Evolutionary conservation across 768 basidiomycete species (phyloP).

Genomic region (Rhodotorula sphaerocarpa): DNA sequence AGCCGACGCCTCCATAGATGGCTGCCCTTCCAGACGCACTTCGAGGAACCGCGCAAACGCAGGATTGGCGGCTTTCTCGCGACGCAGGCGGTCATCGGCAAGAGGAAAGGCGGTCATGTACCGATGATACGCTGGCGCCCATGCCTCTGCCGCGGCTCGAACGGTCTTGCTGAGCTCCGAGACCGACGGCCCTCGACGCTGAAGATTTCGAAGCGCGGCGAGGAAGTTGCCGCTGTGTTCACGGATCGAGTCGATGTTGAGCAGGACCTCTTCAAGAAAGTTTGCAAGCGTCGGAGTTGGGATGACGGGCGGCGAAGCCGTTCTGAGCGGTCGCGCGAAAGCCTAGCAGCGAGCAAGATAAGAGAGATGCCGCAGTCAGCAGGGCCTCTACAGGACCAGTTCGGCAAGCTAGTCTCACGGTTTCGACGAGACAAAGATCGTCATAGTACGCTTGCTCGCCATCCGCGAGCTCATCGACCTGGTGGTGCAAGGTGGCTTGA

Average conservation of each 20-base stretch:
- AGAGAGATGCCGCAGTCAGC: not conserved
- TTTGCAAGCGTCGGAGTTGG: constrained; percentile 54
- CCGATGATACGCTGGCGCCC: constrained; percentile 72
- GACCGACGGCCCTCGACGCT: constrained; percentile 75
- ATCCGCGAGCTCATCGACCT: constrained; percentile 77
- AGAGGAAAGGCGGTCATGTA: constrained; percentile 54
- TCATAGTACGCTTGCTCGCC: constrained; percentile 83
- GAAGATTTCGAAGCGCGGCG: constrained; percentile 75
- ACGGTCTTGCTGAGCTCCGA: constrained; percentile 81
- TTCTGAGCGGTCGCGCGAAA: constrained; percentile 66
- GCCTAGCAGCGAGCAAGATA: constrained; percentile 47
- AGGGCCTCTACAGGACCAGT: not conserved
- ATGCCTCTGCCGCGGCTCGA: constrained; percentile 75
- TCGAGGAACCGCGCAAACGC: constrained; percentile 78
- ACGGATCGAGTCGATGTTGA: constrained; percentile 77
- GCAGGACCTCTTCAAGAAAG: constrained; percentile 83
- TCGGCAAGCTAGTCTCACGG: constrained; percentile 45
- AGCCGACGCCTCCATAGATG: not conserved
- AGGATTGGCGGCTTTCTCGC: constrained; percentile 71
- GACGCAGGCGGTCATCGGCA: constrained; percentile 77
- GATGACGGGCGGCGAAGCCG: constrained; percentile 68
- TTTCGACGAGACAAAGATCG: constrained; percentile 75
- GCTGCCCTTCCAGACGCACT: constrained; percentile 52
- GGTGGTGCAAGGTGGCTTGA: constrained; percentile 13
- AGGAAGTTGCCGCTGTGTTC: constrained; percentile 74